A percentile compares a stretch with the other conserved stretches of the same genome.
Conservation (phyloP, 116 monocot genomes). For the Zostera marina region DNA sequence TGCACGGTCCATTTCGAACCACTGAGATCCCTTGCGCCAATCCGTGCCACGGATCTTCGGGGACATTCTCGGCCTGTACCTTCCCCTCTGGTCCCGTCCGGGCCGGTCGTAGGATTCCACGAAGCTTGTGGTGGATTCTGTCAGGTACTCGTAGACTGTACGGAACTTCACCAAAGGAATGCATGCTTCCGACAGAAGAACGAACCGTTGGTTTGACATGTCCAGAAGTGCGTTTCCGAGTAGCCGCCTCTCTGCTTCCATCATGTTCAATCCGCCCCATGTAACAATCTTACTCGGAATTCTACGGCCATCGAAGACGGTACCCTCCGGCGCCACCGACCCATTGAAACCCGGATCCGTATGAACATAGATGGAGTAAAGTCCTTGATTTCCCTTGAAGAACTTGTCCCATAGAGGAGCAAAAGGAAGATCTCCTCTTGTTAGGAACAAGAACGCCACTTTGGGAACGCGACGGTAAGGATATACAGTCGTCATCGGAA, state of each 20-base stretch:
- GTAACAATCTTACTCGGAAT: constrained; percentile 37
- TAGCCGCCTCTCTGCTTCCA: constrained; percentile 55
- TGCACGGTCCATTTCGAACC: constrained; percentile 42
- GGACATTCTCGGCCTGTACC: constrained; percentile 12
- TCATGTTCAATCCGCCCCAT: constrained; percentile 46
- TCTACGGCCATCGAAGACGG: constrained; percentile 30
- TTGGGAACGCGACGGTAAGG: constrained; percentile 19
- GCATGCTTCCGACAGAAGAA: constrained; percentile 61
- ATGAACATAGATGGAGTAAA: constrained; percentile 43
- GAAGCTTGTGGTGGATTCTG: constrained; percentile 22
- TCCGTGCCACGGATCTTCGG: constrained; percentile 16
- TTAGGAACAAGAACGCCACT: constrained; percentile 42
- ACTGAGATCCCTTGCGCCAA: constrained; percentile 65
- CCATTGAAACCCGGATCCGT: constrained; percentile 26
- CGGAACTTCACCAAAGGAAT: constrained; percentile 48
- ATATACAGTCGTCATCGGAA: neutral
- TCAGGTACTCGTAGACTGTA: constrained; percentile 32
- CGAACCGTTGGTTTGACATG: constrained; percentile 46
- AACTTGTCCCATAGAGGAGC: constrained; percentile 38
- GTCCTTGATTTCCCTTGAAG: constrained; percentile 26
- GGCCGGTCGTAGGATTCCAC: constrained; percentile 29
- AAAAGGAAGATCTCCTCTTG: constrained; percentile 13
- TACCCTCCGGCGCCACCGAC: constrained; percentile 4
- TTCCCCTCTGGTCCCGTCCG: constrained; percentile 17
- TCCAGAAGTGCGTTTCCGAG: constrained; percentile 51